Percentiles rank a stretch among this genome's conserved stretches.
phyloP scores from a whole-genome alignment of 805 yeast genomes.

The Pichia exigua region DNA sequence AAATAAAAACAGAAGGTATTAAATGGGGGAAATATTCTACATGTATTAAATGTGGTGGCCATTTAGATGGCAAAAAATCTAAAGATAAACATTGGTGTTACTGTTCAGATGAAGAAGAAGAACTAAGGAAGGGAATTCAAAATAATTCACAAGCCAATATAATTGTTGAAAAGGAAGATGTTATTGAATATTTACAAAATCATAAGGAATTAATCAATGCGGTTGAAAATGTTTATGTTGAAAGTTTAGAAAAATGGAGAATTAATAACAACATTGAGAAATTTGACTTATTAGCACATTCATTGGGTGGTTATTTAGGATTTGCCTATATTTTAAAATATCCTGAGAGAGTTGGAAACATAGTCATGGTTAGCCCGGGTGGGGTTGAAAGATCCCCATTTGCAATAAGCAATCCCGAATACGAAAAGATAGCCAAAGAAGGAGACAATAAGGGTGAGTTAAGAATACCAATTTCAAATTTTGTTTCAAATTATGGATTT shows the following conservation, averaged over 20 bases:
- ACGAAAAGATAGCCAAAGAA: slow-evolving; percentile 6
- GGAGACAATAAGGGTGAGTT: slow-evolving; percentile 4
- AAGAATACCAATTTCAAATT: slow-evolving; percentile 29
- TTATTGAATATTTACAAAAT: slow-evolving; percentile 21
- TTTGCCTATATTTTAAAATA: slow-evolving; percentile 53
- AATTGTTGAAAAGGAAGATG: slow-evolving; percentile 3
- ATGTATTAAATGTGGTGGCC: slow-evolving; percentile 11
- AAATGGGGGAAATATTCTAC: slow-evolving; percentile 10
- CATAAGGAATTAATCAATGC: slow-evolving; percentile 33
- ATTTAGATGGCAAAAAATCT: slow-evolving; percentile 11
- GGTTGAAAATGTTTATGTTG: slow-evolving; percentile 50
- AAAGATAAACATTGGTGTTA: slow-evolving; percentile 5
- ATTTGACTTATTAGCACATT: slow-evolving; percentile 65
- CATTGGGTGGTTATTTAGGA: slow-evolving; percentile 65
- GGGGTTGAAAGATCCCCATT: slow-evolving; percentile 68
- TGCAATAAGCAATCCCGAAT: slow-evolving; percentile 41
- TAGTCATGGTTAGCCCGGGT: slow-evolving; percentile 65
- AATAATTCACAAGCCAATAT: not conserved
- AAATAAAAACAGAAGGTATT: slow-evolving; percentile 19
- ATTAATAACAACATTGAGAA: slow-evolving; percentile 36
- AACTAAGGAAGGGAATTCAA: slow-evolving; percentile 1
- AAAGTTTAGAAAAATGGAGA: slow-evolving; percentile 63
- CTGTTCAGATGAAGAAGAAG: slow-evolving; percentile 7
- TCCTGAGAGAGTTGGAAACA: slow-evolving; percentile 44
- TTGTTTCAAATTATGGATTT: slow-evolving; percentile 38